phyloP scores from a whole-genome alignment of 495 filamentous ascomycete genomes.

The Tuber aestivum region DNA sequence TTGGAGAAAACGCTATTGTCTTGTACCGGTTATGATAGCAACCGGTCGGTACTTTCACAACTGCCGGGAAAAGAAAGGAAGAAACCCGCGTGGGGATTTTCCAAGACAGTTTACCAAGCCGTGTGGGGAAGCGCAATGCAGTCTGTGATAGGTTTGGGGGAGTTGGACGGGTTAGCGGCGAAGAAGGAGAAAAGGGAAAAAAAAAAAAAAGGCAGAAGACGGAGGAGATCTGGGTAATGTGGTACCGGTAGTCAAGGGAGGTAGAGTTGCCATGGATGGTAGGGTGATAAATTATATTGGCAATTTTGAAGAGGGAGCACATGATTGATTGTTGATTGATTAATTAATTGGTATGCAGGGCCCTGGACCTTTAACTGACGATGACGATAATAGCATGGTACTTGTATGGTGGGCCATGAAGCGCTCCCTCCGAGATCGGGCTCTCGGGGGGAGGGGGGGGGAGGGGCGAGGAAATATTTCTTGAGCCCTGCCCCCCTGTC shows the following conservation, averaged over 20 bases:
- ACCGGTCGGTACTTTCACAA: neutral
- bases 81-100: constrained; percentile 5
- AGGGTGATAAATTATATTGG: neutral
- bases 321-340: neutral
- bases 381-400: neutral
- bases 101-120: constrained; percentile 1
- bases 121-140: constrained; percentile 1
- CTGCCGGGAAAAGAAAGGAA: neutral
- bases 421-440: neutral
- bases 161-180: neutral
- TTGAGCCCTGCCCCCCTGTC: neutral
- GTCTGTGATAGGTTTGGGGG: neutral
- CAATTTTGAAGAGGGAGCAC: neutral
- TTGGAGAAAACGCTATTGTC: neutral
- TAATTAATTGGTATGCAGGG: neutral
- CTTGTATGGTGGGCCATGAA: neutral
- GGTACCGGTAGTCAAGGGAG: neutral
- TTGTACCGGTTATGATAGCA: neutral
- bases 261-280: neutral
- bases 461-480: neutral
- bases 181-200: neutral
- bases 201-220: neutral
- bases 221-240: neutral
- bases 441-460: neutral
- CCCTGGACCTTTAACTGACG: neutral